These are phyloP conservation scores for Apiotrichum veenhuisii DNA, from an alignment of 1,284 basidiomycete genomes.

Conservation along the genomic window DNA sequence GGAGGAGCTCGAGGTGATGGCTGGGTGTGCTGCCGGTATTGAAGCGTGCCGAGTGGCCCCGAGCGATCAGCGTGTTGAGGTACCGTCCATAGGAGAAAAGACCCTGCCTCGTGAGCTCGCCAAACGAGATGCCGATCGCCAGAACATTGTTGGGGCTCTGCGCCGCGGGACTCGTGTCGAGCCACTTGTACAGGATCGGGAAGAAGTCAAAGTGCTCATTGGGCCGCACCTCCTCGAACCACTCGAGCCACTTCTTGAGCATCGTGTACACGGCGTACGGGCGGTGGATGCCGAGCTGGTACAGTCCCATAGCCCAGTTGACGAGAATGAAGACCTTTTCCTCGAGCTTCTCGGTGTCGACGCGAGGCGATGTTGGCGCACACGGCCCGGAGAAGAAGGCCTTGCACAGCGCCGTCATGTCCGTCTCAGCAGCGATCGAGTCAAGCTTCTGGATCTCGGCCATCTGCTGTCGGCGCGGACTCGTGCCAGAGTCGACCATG, in stretches of 20 bases:
- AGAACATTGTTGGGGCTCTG: conserved; percentile 59
- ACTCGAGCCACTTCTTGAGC: conserved; percentile 65
- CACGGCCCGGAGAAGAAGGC: conserved; percentile 57
- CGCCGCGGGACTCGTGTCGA: conserved; percentile 65
- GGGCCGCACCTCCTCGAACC: conserved; percentile 26
- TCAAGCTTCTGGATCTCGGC: conserved; percentile 79
- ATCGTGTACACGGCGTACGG: conserved; percentile 75
- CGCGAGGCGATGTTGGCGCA: conserved; percentile 45
- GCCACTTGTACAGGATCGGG: conserved; percentile 69
- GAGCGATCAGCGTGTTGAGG: conserved; percentile 75
- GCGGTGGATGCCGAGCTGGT: conserved; percentile 80
- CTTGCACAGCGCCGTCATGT: conserved; percentile 57
- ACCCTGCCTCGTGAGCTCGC: conserved; percentile 68
- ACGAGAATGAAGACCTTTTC: conserved; percentile 72
- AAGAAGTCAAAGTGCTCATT: conserved; percentile 39
- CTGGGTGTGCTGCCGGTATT: conserved; percentile 12
- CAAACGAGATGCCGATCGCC: conserved; percentile 68
- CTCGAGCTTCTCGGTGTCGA: conserved; percentile 48
- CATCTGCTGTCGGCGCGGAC: conserved; percentile 55
- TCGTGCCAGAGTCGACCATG: conserved; percentile 49
- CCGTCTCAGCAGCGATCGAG: conserved; percentile 67
- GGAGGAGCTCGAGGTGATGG: conserved; percentile 41
- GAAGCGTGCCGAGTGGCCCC: conserved; percentile 54
- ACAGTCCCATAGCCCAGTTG: conserved; percentile 78
- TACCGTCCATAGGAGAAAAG: conserved; percentile 82